Evolutionary conservation across 148 eudicot species (phyloP).

Genomic region (Rhododendron kiyosumense): DNA sequence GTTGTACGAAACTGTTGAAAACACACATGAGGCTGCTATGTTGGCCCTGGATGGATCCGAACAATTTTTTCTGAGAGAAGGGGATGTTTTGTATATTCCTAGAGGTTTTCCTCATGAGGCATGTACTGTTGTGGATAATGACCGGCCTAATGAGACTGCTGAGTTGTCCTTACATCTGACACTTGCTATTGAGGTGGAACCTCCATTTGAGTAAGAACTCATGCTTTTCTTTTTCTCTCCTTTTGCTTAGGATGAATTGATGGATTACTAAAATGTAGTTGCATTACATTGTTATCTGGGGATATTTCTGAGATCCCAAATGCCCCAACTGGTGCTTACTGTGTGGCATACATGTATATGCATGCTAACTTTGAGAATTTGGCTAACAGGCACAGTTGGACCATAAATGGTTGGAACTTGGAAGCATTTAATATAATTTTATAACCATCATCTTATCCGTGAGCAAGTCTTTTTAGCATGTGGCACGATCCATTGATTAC

Average conservation of each 20-base stretch:
- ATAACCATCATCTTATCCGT: neutral
- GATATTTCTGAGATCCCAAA: neutral
- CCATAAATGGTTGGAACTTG: neutral
- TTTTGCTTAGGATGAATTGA: neutral
- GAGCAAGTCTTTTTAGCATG: neutral
- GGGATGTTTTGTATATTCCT: slow-evolving; percentile 84
- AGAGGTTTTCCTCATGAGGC: slow-evolving; percentile 92
- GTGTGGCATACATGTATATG: neutral
- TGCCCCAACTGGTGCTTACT: neutral
- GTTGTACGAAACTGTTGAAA: slow-evolving; percentile 50
- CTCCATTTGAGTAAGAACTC: slow-evolving; percentile 86
- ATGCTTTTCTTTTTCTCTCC: neutral
- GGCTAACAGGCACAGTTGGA: neutral
- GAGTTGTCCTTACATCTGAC: slow-evolving; percentile 74
- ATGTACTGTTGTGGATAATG: slow-evolving; percentile 33
- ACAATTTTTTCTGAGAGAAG: slow-evolving; percentile 56
- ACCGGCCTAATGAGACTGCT: slow-evolving; percentile 16
- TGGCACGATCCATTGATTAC: neutral
- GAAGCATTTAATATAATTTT: neutral
- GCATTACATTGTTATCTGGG: neutral
- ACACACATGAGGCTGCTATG: slow-evolving; percentile 18
- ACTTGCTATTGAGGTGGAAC: slow-evolving; percentile 74
- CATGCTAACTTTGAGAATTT: neutral
- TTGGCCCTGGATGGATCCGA: slow-evolving; percentile 17
- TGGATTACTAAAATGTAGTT: neutral